Evolutionary conservation across 140 eudicot species (phyloP).

Genomic region (Anethum foeniculum): DNA sequence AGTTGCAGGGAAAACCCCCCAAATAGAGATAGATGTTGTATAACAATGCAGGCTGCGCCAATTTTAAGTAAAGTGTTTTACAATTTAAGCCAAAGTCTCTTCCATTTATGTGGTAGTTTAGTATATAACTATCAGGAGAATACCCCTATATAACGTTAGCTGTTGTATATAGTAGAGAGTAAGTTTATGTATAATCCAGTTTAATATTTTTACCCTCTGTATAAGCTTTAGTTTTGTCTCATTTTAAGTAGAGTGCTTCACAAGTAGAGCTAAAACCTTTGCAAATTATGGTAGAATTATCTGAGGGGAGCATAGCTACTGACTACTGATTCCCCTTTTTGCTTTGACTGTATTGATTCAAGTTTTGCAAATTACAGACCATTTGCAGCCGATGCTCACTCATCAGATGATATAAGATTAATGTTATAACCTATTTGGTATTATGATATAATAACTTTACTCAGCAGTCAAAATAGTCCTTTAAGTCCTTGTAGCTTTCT

Average conservation of each 20-base stretch:
- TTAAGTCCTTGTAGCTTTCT: background rate
- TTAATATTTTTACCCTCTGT: background rate
- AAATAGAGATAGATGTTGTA: background rate
- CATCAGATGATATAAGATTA: background rate
- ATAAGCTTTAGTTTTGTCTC: background rate
- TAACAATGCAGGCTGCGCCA: background rate
- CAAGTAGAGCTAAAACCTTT: background rate
- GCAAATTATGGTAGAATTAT: background rate
- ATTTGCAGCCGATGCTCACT: no score
- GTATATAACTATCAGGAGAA: background rate
- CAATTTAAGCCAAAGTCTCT: background rate
- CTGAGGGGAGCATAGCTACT: background rate
- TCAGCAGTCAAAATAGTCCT: background rate
- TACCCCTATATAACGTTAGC: background rate
- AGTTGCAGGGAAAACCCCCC: background rate
- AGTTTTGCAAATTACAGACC: no score
- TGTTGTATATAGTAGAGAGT: background rate
- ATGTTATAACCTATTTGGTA: background rate
- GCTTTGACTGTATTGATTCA: background rate
- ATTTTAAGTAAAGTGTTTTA: background rate
- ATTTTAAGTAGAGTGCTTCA: background rate
- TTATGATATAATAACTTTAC: background rate
- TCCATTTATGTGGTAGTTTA: background rate
- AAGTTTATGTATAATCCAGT: background rate
- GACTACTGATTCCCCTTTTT: background rate